phyloP scores from a whole-genome alignment of 306 rosid species.

The Rosa chinensis region DNA sequence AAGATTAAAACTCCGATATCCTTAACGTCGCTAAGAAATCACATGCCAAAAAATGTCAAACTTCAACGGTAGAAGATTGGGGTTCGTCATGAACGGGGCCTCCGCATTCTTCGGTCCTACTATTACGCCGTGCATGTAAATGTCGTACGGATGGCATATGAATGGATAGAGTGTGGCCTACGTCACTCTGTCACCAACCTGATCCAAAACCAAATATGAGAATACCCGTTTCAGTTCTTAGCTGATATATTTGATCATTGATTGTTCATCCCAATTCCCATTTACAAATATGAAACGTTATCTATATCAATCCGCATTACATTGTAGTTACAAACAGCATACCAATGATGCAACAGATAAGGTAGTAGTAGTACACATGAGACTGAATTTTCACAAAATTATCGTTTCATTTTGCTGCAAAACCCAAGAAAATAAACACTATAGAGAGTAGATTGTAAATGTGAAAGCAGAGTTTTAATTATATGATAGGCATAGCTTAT shows the following conservation, averaged over 20 bases:
- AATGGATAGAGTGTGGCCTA: background rate
- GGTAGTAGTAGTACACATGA: background rate
- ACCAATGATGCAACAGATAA: background rate
- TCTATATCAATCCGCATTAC: background rate
- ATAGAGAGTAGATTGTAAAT: background rate
- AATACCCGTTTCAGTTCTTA: background rate
- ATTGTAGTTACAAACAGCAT: background rate
- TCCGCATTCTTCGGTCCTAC: slow-evolving; percentile 66
- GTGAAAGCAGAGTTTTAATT: too few species aligned
- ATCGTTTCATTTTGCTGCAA: background rate
- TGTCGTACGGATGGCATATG: slow-evolving; percentile 33
- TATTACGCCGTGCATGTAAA: slow-evolving; percentile 53
- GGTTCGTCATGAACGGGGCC: slow-evolving; percentile 20
- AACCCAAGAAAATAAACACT: too few species aligned
- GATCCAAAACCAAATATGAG: background rate
- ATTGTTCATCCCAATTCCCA: background rate
- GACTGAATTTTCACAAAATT: background rate
- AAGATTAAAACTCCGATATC: too few species aligned
- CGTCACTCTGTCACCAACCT: slow-evolving; percentile 14
- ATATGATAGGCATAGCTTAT: too few species aligned
- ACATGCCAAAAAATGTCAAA: background rate
- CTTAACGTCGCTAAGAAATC: too few species aligned
- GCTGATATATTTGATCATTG: background rate
- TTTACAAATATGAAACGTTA: background rate
- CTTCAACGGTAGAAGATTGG: background rate